A percentile compares a stretch with the other conserved stretches of the same genome.
phyloP scores from a whole-genome alignment of 2,329 filamentous ascomycete genomes.

The Sporothrix dimorphospora region DNA sequence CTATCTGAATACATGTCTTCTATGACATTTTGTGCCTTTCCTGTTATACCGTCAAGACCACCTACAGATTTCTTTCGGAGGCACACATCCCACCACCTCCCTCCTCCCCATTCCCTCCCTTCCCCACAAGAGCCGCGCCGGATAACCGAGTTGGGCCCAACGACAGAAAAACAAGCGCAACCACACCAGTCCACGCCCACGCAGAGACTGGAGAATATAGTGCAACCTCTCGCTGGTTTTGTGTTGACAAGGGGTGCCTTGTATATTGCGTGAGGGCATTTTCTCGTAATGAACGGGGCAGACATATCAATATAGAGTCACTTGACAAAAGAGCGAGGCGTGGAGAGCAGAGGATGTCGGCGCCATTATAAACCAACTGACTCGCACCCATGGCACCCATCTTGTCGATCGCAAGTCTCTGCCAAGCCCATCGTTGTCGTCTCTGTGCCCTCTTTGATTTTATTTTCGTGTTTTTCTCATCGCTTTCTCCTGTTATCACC shows the following conservation, averaged over 20 bases:
- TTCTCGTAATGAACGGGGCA: slow-evolving; percentile 17
- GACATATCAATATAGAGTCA: slow-evolving; percentile 1
- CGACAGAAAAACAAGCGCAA: not conserved
- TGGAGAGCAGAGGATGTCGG: not conserved
- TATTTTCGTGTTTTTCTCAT: not conserved
- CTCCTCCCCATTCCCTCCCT: not conserved
- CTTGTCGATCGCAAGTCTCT: not conserved
- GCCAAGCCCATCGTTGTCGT: not conserved
- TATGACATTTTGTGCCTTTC: not conserved
- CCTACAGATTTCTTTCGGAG: not conserved
- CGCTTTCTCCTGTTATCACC: not conserved
- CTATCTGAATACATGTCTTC: not conserved
- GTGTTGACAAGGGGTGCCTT: not conserved
- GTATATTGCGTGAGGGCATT: slow-evolving; percentile 22
- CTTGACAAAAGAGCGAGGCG: not conserved
- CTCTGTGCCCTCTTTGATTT: not conserved
- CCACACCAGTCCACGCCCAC: not conserved
- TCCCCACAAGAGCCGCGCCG: slow-evolving; percentile 18
- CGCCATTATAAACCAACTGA: slow-evolving; percentile 12
- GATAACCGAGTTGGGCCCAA: slow-evolving; percentile 4
- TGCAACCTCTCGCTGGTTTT: not conserved
- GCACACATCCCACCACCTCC: not conserved
- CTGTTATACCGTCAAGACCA: not conserved
- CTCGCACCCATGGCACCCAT: not conserved
- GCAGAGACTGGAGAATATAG: not conserved